A percentile compares a stretch with the other conserved stretches of the same genome.
phyloP scores from a whole-genome alignment of 805 yeast species.

The Diddensiella caesifluorescens region DNA sequence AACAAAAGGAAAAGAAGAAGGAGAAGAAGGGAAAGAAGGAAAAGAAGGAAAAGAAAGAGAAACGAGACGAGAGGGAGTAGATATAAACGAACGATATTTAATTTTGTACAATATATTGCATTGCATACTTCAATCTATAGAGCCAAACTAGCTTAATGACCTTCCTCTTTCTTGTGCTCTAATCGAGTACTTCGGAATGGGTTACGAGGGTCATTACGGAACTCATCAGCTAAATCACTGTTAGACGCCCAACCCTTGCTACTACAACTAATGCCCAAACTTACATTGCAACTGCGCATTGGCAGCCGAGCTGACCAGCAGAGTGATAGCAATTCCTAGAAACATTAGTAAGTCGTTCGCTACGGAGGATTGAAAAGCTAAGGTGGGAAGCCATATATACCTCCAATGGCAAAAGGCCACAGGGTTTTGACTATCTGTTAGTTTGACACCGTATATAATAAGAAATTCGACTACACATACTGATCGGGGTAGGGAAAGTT shows the following conservation, averaged over 20 bases:
- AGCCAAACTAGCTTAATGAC: conserved; percentile 12
- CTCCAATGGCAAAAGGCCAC: conserved; percentile 90
- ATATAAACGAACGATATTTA: conserved; percentile 14
- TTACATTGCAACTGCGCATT: conserved; percentile 53
- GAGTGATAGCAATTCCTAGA: conserved; percentile 52
- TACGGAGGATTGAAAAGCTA: neutral
- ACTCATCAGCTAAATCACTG: conserved; percentile 45
- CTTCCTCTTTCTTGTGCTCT: conserved; percentile 39
- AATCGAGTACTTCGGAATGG: conserved; percentile 68
- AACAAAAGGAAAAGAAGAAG: conserved; percentile 10
- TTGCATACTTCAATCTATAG: conserved; percentile 5
- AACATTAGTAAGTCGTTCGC: neutral
- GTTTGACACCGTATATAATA: neutral
- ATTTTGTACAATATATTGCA: conserved; percentile 10
- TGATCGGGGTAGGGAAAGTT: conserved; percentile 47
- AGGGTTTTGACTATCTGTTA: conserved; percentile 48
- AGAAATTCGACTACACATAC: conserved; percentile 12
- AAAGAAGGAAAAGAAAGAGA: conserved; percentile 14
- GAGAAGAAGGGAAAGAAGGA: conserved; percentile 14
- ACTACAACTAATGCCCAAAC: neutral
- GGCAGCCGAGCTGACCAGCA: conserved; percentile 64
- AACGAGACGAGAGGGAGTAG: conserved; percentile 17
- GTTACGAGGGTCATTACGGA: conserved; percentile 92
- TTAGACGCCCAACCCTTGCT: neutral
- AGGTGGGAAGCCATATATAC: conserved; percentile 35